These are phyloP conservation scores for Fusarium robinianum DNA, from an alignment of 2,329 filamentous ascomycete genomes.

Conservation along the genomic window DNA sequence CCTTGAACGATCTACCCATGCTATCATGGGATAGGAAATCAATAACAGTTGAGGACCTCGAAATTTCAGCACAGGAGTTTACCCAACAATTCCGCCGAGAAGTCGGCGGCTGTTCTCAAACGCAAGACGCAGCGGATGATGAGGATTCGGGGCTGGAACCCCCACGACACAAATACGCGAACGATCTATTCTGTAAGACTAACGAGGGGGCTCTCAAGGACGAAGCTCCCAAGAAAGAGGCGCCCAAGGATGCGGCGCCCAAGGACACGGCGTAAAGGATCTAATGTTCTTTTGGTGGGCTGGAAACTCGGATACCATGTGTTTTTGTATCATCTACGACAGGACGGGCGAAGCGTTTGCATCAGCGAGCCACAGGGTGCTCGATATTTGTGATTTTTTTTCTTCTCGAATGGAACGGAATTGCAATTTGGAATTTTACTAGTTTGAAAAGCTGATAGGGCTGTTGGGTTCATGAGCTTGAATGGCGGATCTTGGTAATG, in stretches of 20 bases:
- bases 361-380: constrained; percentile 6
- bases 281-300: constrained; percentile 3
- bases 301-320: constrained; percentile 6
- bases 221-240: constrained; percentile 2
- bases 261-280: constrained; percentile 37
- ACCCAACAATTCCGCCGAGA: constrained; percentile 61
- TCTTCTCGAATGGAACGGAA: constrained; percentile 12
- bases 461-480: constrained; percentile 19
- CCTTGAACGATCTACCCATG: constrained; percentile 57
- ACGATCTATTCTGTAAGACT: constrained; percentile 67
- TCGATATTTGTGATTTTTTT: neutral
- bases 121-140: constrained; percentile 19
- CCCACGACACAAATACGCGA: constrained; percentile 45
- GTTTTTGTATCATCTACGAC: constrained; percentile 10
- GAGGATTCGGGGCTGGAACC: constrained; percentile 17
- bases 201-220: constrained; percentile 14
- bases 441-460: constrained; percentile 7
- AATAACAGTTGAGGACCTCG: constrained; percentile 47
- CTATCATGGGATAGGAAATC: constrained; percentile 66
- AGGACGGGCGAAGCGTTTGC: constrained; percentile 15
- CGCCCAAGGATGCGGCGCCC: neutral
- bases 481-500: constrained; percentile 45
- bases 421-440: constrained; percentile 1
- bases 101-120: constrained; percentile 66
- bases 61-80: constrained; percentile 55